A percentile compares a stretch with the other conserved stretches of the same genome.
These are phyloP conservation scores for Coniochaeta ligniaria DNA, from an alignment of 2,329 filamentous ascomycete genomes.

Conservation along the genomic window DNA sequence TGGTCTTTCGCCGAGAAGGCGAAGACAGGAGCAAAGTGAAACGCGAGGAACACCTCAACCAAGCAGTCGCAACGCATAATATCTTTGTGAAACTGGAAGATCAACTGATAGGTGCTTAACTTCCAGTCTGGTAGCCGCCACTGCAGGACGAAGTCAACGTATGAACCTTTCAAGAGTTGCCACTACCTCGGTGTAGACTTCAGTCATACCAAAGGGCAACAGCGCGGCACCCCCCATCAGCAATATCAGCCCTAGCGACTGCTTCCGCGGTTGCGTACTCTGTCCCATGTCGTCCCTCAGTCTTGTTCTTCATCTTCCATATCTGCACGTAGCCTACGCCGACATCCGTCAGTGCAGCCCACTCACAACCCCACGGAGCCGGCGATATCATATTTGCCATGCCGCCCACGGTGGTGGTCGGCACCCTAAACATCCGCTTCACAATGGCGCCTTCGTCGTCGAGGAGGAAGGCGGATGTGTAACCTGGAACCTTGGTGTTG, in stretches of 20 bases:
- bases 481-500: constrained; percentile 6
- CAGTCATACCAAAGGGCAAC: constrained; percentile 15
- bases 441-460: constrained; percentile 6
- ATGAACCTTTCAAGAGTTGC: no score
- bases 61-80: no score
- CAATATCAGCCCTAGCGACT: constrained; percentile 11
- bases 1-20: no score
- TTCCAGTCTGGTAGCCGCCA: no score
- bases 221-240: constrained; percentile 14
- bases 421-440: constrained; percentile 11
- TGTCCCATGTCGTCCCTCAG: constrained; percentile 4
- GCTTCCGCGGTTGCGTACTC: constrained; percentile 8
- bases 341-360: constrained; percentile 12
- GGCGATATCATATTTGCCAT: constrained; percentile 12
- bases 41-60: no score
- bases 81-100: no score
- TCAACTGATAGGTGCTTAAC: no score
- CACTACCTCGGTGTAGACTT: neutral
- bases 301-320: constrained; percentile 9
- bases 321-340: constrained; percentile 13
- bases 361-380: constrained; percentile 10
- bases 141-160: no score
- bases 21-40: no score
- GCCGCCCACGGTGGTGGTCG: constrained; percentile 11
- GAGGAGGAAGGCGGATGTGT: constrained; percentile 11